Evolutionary conservation across 192 early-diverging fungal species (phyloP).

Genomic region (Podila horticola): DNA sequence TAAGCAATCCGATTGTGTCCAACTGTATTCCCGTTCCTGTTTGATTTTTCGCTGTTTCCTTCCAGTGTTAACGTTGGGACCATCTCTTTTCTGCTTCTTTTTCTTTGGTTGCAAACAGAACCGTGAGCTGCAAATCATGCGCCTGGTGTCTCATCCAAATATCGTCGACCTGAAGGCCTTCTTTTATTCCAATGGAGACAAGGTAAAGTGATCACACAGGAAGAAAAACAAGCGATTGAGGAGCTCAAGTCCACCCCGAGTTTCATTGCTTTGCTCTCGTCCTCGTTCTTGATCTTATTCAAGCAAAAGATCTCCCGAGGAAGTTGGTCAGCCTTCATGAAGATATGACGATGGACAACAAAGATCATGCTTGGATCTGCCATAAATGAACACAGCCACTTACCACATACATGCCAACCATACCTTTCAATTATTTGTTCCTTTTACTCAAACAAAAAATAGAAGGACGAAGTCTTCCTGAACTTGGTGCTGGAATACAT

Average conservation of each 20-base stretch:
- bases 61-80: not conserved
- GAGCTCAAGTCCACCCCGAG: not conserved
- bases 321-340: too few relatives aligned
- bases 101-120: constrained; percentile 64
- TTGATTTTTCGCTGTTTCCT: not conserved
- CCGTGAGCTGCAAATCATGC: constrained; percentile 94
- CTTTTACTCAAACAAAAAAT: not conserved
- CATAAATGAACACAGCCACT: not conserved
- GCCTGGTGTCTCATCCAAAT: constrained; percentile 91
- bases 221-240: not conserved
- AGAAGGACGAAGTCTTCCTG: constrained; percentile 94
- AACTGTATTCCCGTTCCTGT: not conserved
- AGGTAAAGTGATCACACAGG: constrained; percentile 51
- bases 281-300: too few relatives aligned
- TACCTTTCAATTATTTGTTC: not conserved
- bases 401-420: not conserved
- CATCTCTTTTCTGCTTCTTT: not conserved
- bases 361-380: not conserved
- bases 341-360: not conserved
- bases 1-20: constrained; percentile 28
- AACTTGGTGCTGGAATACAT: constrained; percentile 96
- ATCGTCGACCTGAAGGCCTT: constrained; percentile 90
- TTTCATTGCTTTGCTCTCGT: not conserved
- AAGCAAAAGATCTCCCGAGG: too few relatives aligned
- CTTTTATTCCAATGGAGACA: constrained; percentile 96